Conservation (phyloP, 768 basidiomycete genomes). For the Tulasnella sp. region DNA sequence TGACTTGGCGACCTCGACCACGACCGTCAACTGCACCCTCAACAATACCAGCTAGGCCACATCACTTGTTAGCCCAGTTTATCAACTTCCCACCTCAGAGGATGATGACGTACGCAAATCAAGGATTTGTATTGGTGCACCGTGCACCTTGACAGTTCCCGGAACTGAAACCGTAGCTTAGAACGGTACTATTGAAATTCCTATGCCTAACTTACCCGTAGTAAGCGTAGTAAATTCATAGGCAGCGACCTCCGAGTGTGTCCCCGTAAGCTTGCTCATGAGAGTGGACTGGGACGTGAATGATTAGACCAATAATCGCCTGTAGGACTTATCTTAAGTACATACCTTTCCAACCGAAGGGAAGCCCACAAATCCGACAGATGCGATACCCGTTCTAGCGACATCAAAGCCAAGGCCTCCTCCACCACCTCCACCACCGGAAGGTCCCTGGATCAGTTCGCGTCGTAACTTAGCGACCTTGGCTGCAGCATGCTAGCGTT, state of each 20-base stretch:
- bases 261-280: conserved; percentile 94
- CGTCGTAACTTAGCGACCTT: conserved; percentile 95
- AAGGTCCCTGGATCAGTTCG: conserved; percentile 73
- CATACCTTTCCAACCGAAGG: conserved; percentile 88
- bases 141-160: conserved; percentile 88
- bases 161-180: conserved; percentile 41
- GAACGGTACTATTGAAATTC: neutral
- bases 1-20: conserved; percentile 91
- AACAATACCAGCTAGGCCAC: conserved; percentile 74
- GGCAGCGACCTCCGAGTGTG: conserved; percentile 88
- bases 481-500: conserved; percentile 30
- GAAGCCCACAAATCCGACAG: conserved; percentile 80
- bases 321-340: conserved; percentile 1
- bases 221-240: conserved; percentile 97
- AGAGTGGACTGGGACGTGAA: conserved; percentile 55
- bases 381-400: conserved; percentile 81
- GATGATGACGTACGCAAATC: conserved; percentile 17
- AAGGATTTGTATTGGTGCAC: conserved; percentile 51
- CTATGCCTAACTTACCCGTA: conserved; percentile 30
- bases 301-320: neutral
- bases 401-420: conserved; percentile 95
- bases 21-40: conserved; percentile 95
- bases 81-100: neutral
- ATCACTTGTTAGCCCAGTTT: conserved; percentile 11
- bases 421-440: conserved; percentile 74